A percentile compares a stretch with the other conserved stretches of the same genome.
Evolutionary conservation across 2,329 filamentous ascomycete genomes (phyloP).

Genomic region (Hypoxylon sp.): DNA sequence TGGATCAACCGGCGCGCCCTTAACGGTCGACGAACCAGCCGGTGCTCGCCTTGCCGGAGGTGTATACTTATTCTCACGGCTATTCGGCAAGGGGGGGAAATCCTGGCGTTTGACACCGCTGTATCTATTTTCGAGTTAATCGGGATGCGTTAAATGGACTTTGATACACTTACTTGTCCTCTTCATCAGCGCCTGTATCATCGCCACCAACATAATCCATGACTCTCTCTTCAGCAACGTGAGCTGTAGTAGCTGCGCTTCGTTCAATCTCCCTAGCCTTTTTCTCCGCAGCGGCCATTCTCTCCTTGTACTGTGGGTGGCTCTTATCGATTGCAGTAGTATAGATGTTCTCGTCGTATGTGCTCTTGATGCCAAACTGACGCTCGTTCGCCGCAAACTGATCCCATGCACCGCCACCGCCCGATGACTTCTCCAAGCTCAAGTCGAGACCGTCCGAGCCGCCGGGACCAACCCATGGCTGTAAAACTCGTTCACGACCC

Average conservation of each 20-base stretch:
- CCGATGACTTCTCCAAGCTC: slow-evolving; percentile 75
- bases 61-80: slow-evolving; percentile 81
- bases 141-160: background rate
- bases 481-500: slow-evolving; percentile 80
- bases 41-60: slow-evolving; percentile 90
- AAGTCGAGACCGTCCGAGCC: slow-evolving; percentile 74
- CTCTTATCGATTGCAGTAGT: slow-evolving; percentile 90
- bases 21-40: slow-evolving; percentile 78
- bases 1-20: slow-evolving; percentile 85
- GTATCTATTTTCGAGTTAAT: slow-evolving; percentile 70
- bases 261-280: slow-evolving; percentile 92
- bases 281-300: slow-evolving; percentile 82
- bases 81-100: slow-evolving; percentile 74
- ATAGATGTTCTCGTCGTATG: slow-evolving; percentile 95
- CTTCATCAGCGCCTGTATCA: slow-evolving; percentile 84
- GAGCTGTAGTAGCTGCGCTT: slow-evolving; percentile 79
- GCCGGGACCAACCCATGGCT: slow-evolving; percentile 82
- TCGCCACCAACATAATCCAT: slow-evolving; percentile 75
- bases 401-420: slow-evolving; percentile 77
- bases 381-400: slow-evolving; percentile 93
- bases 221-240: slow-evolving; percentile 91
- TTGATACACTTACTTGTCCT: slow-evolving; percentile 81
- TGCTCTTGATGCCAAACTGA: slow-evolving; percentile 88
- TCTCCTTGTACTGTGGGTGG: slow-evolving; percentile 85
- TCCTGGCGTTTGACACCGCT: slow-evolving; percentile 89